These are phyloP conservation scores for Babesia bovis DNA, from an alignment of 169 alveolate genomes.

Conservation along the genomic window DNA sequence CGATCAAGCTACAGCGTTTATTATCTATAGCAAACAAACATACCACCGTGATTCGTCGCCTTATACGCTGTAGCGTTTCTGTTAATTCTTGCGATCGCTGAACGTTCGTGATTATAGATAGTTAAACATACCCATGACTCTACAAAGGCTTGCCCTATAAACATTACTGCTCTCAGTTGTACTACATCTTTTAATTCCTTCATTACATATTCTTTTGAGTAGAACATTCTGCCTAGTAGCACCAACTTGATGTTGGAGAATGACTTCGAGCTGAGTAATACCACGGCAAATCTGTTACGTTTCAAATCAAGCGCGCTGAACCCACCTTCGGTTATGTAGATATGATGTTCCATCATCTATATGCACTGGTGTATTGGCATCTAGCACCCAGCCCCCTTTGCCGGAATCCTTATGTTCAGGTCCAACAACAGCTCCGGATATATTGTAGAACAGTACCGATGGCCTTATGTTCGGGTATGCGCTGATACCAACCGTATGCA, in stretches of 20 bases:
- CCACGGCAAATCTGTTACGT: constrained; percentile 34
- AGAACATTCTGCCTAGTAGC: constrained; percentile 58
- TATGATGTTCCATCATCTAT: constrained; percentile 30
- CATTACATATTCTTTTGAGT: constrained; percentile 42
- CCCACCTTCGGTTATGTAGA: constrained; percentile 47
- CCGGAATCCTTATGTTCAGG: constrained; percentile 39
- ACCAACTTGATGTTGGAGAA: constrained; percentile 52
- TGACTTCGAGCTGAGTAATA: constrained; percentile 25
- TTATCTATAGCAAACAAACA: not conserved
- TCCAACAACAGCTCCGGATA: constrained; percentile 42
- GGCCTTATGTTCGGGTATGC: constrained; percentile 49
- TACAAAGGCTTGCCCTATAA: constrained; percentile 60
- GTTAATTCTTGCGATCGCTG: constrained; percentile 10
- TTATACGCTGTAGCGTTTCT: constrained; percentile 32
- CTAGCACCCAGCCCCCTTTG: constrained; percentile 49
- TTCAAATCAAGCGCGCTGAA: not conserved
- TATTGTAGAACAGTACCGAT: constrained; percentile 40
- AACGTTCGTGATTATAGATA: not conserved
- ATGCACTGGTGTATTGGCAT: constrained; percentile 15
- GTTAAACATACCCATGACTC: constrained; percentile 50
- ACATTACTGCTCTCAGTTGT: constrained; percentile 47
- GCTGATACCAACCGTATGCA: constrained; percentile 14
- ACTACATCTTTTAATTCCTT: constrained; percentile 37
- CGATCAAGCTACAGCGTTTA: constrained; percentile 31
- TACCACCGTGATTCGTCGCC: constrained; percentile 40